phyloP scores from a whole-genome alignment of 208 protist genomes.

The Borovskyia barvae region DNA sequence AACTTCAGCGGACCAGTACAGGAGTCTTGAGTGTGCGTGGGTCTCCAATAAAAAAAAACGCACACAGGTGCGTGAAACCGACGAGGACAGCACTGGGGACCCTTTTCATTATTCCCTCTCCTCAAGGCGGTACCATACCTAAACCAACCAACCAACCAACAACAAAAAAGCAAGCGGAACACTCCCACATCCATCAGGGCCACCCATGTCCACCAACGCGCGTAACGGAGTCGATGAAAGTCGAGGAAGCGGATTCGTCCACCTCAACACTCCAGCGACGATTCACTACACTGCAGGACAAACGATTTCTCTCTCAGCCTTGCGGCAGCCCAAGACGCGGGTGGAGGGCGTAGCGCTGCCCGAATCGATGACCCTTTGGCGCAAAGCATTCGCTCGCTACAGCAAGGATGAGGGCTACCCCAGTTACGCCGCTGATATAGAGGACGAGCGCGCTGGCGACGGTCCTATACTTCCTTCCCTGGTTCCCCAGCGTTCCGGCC shows the following conservation, averaged over 20 bases:
- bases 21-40: too few species aligned
- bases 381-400: constrained; percentile 46
- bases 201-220: too few species aligned
- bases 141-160: too few species aligned
- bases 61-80: too few species aligned
- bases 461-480: constrained; percentile 59
- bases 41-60: too few species aligned
- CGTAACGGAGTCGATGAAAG: not conserved
- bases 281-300: constrained; percentile 74
- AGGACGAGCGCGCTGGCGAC: constrained; percentile 58
- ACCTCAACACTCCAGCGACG: constrained; percentile 80
- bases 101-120: too few species aligned
- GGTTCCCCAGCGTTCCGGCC: constrained; percentile 19
- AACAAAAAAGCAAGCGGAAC: too few species aligned
- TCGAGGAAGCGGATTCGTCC: constrained; percentile 80
- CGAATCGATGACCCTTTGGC: constrained; percentile 45
- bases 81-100: too few species aligned
- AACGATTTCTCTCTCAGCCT: constrained; percentile 56
- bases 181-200: too few species aligned
- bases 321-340: constrained; percentile 43
- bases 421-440: constrained; percentile 57
- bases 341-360: constrained; percentile 77
- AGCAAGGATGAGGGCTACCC: constrained; percentile 42
- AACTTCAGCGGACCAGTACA: too few species aligned
- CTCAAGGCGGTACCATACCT: too few species aligned